These are phyloP conservation scores for Pestalotiopsis sp. DNA, from an alignment of 2,329 filamentous ascomycete species.

Conservation along the genomic window DNA sequence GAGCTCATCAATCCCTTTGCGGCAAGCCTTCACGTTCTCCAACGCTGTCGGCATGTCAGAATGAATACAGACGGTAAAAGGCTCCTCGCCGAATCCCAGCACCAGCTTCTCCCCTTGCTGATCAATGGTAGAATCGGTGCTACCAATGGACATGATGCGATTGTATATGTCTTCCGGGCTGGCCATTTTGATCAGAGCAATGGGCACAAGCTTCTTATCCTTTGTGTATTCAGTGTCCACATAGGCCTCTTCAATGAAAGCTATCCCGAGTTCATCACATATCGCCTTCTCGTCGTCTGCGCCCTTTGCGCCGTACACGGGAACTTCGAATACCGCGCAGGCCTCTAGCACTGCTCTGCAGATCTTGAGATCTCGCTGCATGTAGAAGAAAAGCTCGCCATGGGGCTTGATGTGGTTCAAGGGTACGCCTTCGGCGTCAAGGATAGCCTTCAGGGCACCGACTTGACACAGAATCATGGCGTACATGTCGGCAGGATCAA, in stretches of 20 bases:
- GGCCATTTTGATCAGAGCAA: conserved; percentile 21
- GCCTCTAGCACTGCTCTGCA: conserved; percentile 32
- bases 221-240: conserved; percentile 24
- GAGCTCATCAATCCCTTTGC: too few relatives aligned
- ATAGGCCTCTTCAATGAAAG: conserved; percentile 24
- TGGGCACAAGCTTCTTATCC: conserved; percentile 23
- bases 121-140: conserved; percentile 20
- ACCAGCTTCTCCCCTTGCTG: conserved; percentile 21
- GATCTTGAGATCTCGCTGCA: conserved; percentile 30
- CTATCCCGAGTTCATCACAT: conserved; percentile 26
- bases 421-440: conserved; percentile 56
- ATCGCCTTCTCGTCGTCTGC: conserved; percentile 16
- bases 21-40: conserved; percentile 21
- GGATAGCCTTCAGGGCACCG: conserved; percentile 62
- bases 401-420: conserved; percentile 68
- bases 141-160: conserved; percentile 20
- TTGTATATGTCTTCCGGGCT: conserved; percentile 22
- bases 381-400: conserved; percentile 54
- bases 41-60: conserved; percentile 32
- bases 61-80: conserved; percentile 33
- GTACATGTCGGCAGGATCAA: conserved; percentile 58
- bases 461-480: conserved; percentile 65
- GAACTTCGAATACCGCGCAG: conserved; percentile 28
- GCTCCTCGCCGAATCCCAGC: conserved; percentile 24
- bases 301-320: conserved; percentile 30